Evolutionary conservation across 2,329 filamentous ascomycete genomes (phyloP).

Genomic region (Acrocalymma vagum): DNA sequence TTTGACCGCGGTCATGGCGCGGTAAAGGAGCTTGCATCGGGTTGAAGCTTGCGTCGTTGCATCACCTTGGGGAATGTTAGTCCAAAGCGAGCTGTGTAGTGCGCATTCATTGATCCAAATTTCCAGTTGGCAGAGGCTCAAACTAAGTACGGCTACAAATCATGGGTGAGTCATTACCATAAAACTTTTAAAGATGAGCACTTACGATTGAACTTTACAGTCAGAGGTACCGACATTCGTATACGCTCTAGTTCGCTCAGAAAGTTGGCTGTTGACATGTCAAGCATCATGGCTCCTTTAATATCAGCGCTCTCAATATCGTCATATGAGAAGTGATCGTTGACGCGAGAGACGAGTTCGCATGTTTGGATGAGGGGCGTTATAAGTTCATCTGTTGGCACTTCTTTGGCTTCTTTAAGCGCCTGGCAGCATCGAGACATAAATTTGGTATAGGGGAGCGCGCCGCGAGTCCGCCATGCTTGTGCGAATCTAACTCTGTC

Average conservation of each 20-base stretch:
- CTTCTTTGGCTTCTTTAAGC: constrained; percentile 15
- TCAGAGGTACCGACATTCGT: constrained; percentile 6
- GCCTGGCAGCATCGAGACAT: constrained; percentile 23
- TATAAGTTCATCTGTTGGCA: constrained; percentile 27
- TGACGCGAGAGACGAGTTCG: constrained; percentile 25
- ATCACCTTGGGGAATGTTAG: not conserved
- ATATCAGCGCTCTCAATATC: constrained; percentile 29
- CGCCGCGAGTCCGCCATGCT: constrained; percentile 27
- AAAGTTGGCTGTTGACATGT: constrained; percentile 24
- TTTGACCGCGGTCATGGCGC: constrained; percentile 15
- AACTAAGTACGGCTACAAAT: constrained; percentile 9
- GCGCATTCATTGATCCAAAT: constrained; percentile 32
- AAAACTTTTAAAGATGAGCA: not conserved
- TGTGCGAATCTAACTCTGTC: constrained; percentile 23
- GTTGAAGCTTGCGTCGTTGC: constrained; percentile 1
- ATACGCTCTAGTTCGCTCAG: constrained; percentile 22
- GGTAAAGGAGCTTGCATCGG: constrained; percentile 16
- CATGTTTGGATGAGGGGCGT: constrained; percentile 22
- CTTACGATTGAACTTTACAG: constrained; percentile 16
- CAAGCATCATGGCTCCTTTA: constrained; percentile 24
- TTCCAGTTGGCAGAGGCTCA: constrained; percentile 13
- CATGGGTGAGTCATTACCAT: not conserved
- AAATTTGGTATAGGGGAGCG: constrained; percentile 21
- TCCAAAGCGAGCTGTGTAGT: constrained; percentile 28
- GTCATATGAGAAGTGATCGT: constrained; percentile 31